phyloP scores from a whole-genome alignment of 441 rosid genomes.

The Eruca vesicaria region DNA sequence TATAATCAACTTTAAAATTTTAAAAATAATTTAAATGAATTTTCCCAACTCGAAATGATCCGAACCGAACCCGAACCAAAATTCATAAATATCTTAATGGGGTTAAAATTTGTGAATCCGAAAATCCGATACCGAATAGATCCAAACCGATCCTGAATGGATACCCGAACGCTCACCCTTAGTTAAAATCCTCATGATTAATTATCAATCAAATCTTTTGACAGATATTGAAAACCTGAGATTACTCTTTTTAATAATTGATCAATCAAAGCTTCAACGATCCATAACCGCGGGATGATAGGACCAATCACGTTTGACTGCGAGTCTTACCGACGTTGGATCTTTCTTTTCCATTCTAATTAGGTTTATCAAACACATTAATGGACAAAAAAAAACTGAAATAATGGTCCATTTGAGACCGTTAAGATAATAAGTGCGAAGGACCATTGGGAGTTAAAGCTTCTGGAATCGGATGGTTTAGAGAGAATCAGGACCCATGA shows the following conservation, averaged over 20 bases:
- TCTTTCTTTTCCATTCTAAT: background rate
- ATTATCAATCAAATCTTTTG: slow-evolving; percentile 29
- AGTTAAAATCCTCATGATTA: slow-evolving; percentile 21
- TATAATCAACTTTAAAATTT: too few species aligned
- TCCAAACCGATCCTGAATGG: too few species aligned
- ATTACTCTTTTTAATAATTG: slow-evolving; percentile 28
- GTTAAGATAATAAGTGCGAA: slow-evolving; percentile 31
- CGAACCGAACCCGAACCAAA: too few species aligned
- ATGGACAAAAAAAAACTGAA: background rate
- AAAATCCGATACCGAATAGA: too few species aligned
- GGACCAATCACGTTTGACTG: background rate
- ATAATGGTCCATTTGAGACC: slow-evolving; percentile 34
- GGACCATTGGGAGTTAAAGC: slow-evolving; percentile 35
- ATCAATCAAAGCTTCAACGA: slow-evolving; percentile 17
- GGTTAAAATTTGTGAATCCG: too few species aligned
- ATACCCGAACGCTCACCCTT: too few species aligned
- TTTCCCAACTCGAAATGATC: too few species aligned
- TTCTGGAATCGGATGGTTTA: slow-evolving; percentile 29
- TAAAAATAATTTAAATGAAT: too few species aligned
- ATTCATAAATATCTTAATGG: too few species aligned
- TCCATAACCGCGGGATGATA: slow-evolving; percentile 21
- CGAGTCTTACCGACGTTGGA: slow-evolving; percentile 16
- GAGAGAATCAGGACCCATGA: slow-evolving; percentile 15
- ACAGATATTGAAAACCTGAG: slow-evolving; percentile 13
- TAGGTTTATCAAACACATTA: background rate